These are phyloP conservation scores for Metschnikowia lunata DNA, from an alignment of 805 yeast species.

Conservation along the genomic window DNA sequence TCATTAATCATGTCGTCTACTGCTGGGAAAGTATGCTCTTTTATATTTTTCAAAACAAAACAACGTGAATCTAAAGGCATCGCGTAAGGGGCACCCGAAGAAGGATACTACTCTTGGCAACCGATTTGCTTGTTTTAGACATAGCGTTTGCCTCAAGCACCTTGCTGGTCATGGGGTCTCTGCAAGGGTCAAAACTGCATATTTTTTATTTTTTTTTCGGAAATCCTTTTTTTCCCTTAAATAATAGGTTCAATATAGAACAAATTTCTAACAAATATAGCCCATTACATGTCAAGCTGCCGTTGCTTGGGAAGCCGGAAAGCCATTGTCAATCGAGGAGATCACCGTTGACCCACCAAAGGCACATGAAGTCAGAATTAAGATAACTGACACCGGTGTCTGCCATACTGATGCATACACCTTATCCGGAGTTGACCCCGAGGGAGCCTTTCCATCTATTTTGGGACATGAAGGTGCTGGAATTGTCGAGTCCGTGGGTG, in stretches of 20 bases:
- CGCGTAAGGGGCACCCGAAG: too few species aligned
- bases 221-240: neutral
- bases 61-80: neutral
- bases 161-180: slow-evolving; percentile 7
- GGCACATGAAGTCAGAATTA: slow-evolving; percentile 96
- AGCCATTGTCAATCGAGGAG: slow-evolving; percentile 77
- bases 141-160: neutral
- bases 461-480: slow-evolving; percentile 99
- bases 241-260: too few species aligned
- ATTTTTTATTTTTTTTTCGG: too few species aligned
- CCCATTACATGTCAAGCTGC: slow-evolving; percentile 90
- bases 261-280: slow-evolving; percentile 19
- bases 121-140: too few species aligned
- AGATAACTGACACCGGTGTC: slow-evolving; percentile 83
- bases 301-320: slow-evolving; percentile 93
- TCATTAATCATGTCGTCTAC: slow-evolving; percentile 13
- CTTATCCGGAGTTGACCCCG: slow-evolving; percentile 90
- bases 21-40: slow-evolving; percentile 24
- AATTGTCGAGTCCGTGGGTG: slow-evolving; percentile 90
- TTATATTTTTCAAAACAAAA: too few species aligned
- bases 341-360: slow-evolving; percentile 90
- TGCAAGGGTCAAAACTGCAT: too few species aligned
- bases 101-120: too few species aligned
- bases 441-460: slow-evolving; percentile 89
- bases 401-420: slow-evolving; percentile 99